phyloP scores from a whole-genome alignment of 441 rosid genomes.

The Erysimum cheiri region DNA sequence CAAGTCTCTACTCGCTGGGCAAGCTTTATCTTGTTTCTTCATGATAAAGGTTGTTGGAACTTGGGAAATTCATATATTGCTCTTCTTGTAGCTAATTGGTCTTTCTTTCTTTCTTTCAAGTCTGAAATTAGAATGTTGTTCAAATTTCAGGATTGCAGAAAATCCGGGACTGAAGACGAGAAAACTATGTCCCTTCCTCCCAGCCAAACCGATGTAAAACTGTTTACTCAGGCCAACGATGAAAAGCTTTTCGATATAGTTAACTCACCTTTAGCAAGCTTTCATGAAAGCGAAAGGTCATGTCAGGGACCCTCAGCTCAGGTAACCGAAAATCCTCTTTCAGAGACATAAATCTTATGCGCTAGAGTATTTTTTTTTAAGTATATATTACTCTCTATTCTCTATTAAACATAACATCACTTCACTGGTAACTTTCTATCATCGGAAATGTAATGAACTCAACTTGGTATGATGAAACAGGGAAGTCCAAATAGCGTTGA shows the following conservation, averaged over 20 bases:
- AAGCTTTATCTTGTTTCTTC: constrained; percentile 86
- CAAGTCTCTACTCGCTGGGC: constrained; percentile 71
- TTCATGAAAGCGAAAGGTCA: constrained; percentile 77
- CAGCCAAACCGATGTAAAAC: constrained; percentile 57
- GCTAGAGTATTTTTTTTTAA: background rate
- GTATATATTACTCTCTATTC: background rate
- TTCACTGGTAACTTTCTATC: constrained; percentile 22
- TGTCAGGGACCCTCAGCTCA: constrained; percentile 57
- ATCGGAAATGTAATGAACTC: constrained; percentile 22
- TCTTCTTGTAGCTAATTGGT: constrained; percentile 21
- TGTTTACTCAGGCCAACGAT: constrained; percentile 53
- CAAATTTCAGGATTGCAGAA: constrained; percentile 60
- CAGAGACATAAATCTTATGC: constrained; percentile 11
- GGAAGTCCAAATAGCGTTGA: constrained; percentile 62
- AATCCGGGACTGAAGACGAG: constrained; percentile 48
- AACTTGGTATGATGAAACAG: constrained; percentile 51
- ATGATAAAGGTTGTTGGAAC: constrained; percentile 73
- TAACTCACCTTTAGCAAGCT: constrained; percentile 76
- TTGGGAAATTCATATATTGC: background rate
- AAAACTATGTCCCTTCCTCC: constrained; percentile 44
- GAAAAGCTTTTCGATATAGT: constrained; percentile 59
- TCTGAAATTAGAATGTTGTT: constrained; percentile 30
- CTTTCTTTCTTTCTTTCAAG: constrained; percentile 6
- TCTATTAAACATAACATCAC: background rate
- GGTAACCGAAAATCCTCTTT: constrained; percentile 52